Base-by-base conservation (phyloP, 192 early-diverging fungal genomes). In the Entomortierella beljakovae region DNA sequence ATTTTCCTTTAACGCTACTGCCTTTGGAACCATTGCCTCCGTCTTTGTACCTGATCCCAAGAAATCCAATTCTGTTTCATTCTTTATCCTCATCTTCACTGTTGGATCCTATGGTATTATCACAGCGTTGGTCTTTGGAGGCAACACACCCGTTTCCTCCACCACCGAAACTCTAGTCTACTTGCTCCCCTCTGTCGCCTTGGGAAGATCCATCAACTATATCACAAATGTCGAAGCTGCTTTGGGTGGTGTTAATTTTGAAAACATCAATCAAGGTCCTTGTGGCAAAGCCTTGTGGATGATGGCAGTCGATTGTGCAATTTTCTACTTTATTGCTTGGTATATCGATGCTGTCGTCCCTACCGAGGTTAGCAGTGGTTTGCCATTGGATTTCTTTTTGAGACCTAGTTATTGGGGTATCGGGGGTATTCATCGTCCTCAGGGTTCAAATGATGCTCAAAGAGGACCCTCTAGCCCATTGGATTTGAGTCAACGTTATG, bases 311-410 rank as follows among this genome's bases (percentile, higher is more conserved):
- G 76, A 82, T n/a, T 58, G 58, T 40, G 33, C 82, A 26, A 42
- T 85, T 11, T 87, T 77, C 49, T 54, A 75, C 55, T 70, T 75
- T 31, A 57, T 87, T 35, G 84, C 76, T 11, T 87, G 85, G 85
- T 87, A 87, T 61, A 57, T 83, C n/a, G 70, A 80, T 50, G 58
- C 80, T 0, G 64, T 87, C 29, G 67, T 87, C 55, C 85, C 85
- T 6, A 71, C 65, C 18, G 63, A 82, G 60, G 67, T 37, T 29
- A 71, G 82, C 16, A 57, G 67, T 51, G 48, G 83, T 2, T 13
- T 73, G 46, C 81, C 83, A 8, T 58, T 61, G 8, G 70, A 75
- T 48, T 86, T 86, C 67, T 75, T 81, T 56, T 35, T 86, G 46
- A 61, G 77, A n/a, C 75, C 46, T 7, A 69, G 74, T 20, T 84